Evolutionary conservation across 164 flowering plant species (phyloP), one percentile per base, ranked within the genome.

Genomic region (Vitis cinerea): DNA sequence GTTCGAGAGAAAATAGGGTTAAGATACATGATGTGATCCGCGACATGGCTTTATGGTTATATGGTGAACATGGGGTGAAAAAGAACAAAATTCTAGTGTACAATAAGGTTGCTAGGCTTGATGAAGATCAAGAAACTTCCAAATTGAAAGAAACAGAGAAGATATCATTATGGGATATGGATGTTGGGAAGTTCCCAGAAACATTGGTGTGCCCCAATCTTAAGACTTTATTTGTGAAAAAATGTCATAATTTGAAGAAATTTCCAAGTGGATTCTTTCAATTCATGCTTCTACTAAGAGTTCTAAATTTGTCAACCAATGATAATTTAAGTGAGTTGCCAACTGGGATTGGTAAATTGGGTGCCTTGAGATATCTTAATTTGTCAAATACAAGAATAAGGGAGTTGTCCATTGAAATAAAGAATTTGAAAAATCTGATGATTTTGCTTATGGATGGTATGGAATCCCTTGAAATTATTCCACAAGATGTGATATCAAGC

Each of bases 1-100:
- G 13, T 3, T 37, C 44, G 0, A 0, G 0, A 37, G 31, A 8
- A 9, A 15, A 1, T 2, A 4, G 2, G 19, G 70, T 72, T 29
- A 66, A 52, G 12, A 66, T 72, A 61, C 70, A 66, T 53, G 69
- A 71, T 56, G 27, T 71, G 52, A 29, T 65, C 9, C 74, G 68
- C 8, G 74, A 64, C 31, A 71, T 71, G 68, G 61, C 63, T 17
- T 13, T 71, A 11, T 71, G 68, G 63, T 14, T 64, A 27, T 62
- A 59, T 30, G 1, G 17, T 31, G 27, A 63, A 2, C 19, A 3
- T 3, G 53, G 27, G 49, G 27, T 6, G 12, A 44, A 48, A 49
- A 30, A 58, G 37, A 27, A 50, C 0, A 31, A 27, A 15, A 13
- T 53, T 10, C 5, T 53, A n/a, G 56, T 4, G 15, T 14, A 12